Conservation (phyloP, 2,329 filamentous ascomycete species). For the Fusarium vanettenii region DNA sequence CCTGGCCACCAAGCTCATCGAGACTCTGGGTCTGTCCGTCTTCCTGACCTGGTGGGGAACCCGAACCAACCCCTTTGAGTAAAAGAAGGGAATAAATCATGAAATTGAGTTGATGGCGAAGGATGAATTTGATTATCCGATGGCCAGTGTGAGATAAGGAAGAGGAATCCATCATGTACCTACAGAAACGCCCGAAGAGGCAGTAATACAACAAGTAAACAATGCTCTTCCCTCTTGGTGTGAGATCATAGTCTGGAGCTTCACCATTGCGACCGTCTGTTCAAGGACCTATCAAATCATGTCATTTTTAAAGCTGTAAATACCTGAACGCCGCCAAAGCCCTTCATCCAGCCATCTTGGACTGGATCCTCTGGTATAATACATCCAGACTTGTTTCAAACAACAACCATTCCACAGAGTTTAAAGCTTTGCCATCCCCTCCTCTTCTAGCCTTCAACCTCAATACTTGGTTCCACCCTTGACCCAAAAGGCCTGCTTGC, state of each 20-base stretch:
- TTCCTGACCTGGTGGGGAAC: conserved; percentile 99
- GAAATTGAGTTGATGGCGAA: conserved; percentile 13
- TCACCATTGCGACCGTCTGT: not conserved
- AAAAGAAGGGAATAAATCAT: conserved; percentile 50
- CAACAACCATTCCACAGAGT: conserved; percentile 28
- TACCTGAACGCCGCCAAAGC: conserved; percentile 54
- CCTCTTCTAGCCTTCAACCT: not conserved
- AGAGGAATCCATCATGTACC: conserved; percentile 27
- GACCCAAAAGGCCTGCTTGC: conserved; percentile 66
- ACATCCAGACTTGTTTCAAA: conserved; percentile 49
- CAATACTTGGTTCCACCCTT: conserved; percentile 50
- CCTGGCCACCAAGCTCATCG: conserved; percentile 84
- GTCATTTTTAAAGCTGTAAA: conserved; percentile 46
- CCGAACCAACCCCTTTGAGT: conserved; percentile 91
- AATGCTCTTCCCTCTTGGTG: not conserved
- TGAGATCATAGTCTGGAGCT: not conserved
- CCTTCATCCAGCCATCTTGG: conserved; percentile 45
- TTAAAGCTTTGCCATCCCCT: conserved; percentile 6
- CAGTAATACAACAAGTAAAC: conserved; percentile 37
- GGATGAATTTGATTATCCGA: conserved; percentile 30
- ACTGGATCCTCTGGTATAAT: conserved; percentile 50
- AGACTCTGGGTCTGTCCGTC: conserved; percentile 91
- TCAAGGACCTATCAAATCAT: conserved; percentile 28
- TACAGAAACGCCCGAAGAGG: conserved; percentile 28
- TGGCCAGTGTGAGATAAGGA: conserved; percentile 35